Base-by-base conservation (phyloP, 306 rosid species). In the Dryas alaskensis region DNA sequence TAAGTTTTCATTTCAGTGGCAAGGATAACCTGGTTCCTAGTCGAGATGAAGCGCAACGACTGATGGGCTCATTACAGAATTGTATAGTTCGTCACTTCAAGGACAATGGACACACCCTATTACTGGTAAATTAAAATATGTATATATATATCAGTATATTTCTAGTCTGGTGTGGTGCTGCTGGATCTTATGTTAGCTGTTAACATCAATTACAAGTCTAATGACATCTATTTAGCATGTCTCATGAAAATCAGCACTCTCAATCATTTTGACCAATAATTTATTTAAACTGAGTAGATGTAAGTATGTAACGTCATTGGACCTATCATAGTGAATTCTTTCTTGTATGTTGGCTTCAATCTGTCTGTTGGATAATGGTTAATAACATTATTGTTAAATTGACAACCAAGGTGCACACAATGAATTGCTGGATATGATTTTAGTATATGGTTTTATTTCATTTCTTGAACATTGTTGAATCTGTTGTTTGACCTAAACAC, bases 21-120 rank as follows among this genome's bases (percentile, higher is more conserved):
- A 87, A 88, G 79, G 99, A 94, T 73, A 84, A 90, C 83, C 79
- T 94, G 96, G 85, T 94, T 77, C 99, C 97, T 27, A 94, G 99
- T 87, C 65, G 25, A 79, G 81, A 84, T 65, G 99, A 94, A 90
- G 96, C 92, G 7, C 72, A 65, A 74, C 84, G 98, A 76, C 96
- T 94, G 13, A 73, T 40, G 9, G 39, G 75, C 13, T 70, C 80
- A 31, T 79, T 94, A 77, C 80, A 82, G 57, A 84, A 83, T 78
- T 94, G 97, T 80, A 81, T 71, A 55, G 78, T 88, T 22, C 96
- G 96, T 51, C 50, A 74, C 88, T 94, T 92, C 65, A 86, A 84
- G 61, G 96, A 92, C 74, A 86, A 68, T 60, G 98, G 99, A 43
- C 99, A 94, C 84, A 90, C 99, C 84, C 85, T 94, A 74, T 92